Evolutionary conservation across 140 eudicot species (phyloP).

Genomic region (Senecio squalidus): DNA sequence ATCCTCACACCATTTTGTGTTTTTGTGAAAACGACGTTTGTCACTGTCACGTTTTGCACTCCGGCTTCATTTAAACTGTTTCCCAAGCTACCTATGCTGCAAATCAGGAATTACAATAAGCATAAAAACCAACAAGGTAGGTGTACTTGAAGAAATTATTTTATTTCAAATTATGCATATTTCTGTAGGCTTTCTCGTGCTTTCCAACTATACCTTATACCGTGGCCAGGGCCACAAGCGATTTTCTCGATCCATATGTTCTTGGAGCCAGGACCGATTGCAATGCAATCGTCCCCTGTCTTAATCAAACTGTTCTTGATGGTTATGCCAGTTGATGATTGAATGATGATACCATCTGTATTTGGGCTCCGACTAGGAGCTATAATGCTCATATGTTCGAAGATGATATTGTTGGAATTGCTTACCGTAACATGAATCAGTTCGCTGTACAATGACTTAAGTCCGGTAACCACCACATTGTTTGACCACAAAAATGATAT

Average conservation of each 20-base stretch:
- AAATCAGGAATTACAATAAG: not conserved
- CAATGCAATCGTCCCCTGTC: conserved; percentile 87
- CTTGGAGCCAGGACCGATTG: conserved; percentile 76
- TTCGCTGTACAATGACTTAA: conserved; percentile 65
- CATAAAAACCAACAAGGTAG: not conserved
- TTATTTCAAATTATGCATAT: too few relatives aligned
- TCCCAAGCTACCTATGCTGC: conserved; percentile 81
- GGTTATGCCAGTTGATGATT: conserved; percentile 52
- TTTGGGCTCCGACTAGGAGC: conserved; percentile 80
- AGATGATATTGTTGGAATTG: conserved; percentile 44
- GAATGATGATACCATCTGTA: conserved; percentile 77
- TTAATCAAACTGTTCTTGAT: conserved; percentile 32
- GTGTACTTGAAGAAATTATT: not conserved
- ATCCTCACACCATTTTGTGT: conserved; percentile 69
- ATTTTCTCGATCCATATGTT: conserved; percentile 64
- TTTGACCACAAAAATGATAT: conserved; percentile 59
- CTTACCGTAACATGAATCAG: conserved; percentile 53
- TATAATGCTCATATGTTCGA: conserved; percentile 35
- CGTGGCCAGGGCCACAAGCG: conserved; percentile 87
- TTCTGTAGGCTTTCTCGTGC: not conserved
- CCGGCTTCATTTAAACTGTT: conserved; percentile 57
- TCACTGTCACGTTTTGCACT: conserved; percentile 62
- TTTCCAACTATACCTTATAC: conserved; percentile 54
- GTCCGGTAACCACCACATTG: conserved; percentile 46
- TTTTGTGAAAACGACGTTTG: conserved; percentile 38